Evolutionary conservation across 2,329 filamentous ascomycete species (phyloP), one percentile per base, ranked within the genome.

Genomic region (Hymenoscyphus salicellus): DNA sequence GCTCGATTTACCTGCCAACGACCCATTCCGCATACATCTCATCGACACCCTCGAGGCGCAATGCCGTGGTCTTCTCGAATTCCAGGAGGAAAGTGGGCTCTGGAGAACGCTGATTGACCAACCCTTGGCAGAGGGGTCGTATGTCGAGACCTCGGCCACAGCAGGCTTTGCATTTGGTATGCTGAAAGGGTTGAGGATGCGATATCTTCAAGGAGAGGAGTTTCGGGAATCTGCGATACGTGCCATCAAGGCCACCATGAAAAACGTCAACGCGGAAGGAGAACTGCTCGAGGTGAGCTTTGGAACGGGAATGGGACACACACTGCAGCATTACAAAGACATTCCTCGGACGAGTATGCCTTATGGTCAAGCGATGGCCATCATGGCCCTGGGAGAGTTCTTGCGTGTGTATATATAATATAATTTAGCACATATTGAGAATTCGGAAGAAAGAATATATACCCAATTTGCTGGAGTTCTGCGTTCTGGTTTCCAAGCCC

Each of bases 301-400:
- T 73, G 91, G 91, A 0, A 94, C 91, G 0, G 88, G 81, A 0
- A 93, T 94, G 89, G 91, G 91, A 0, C 81, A 85, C 68, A 83
- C 84, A 64, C 75, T 93, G 73, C 85, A 93, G 77, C 89, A 92
- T 75, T 93, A 94, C 73, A 89, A 89, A 76, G 84, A 91, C 68
- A 93, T 94, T 64, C 83, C 87, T 1, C 78, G 88, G 66, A 94
- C 91, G 2, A 89, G 88, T 70, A 94, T 93, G 91, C 91, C 90
- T 6, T 93, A 93, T 71, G 91, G 91, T 0, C 91, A 93, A 75
- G 89, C 90, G 0, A 93, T 93, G 90, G 90, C 89, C 0, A 92
- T 93, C 68, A 92, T 93, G 87, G 87, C 89, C 0, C 75, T 93
- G 68, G 89, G 89, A 0, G 91, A 94, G 77, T 90, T 89, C 70